phyloP scores from a whole-genome alignment of 139 green algal species.

The Choricystis sp. region DNA sequence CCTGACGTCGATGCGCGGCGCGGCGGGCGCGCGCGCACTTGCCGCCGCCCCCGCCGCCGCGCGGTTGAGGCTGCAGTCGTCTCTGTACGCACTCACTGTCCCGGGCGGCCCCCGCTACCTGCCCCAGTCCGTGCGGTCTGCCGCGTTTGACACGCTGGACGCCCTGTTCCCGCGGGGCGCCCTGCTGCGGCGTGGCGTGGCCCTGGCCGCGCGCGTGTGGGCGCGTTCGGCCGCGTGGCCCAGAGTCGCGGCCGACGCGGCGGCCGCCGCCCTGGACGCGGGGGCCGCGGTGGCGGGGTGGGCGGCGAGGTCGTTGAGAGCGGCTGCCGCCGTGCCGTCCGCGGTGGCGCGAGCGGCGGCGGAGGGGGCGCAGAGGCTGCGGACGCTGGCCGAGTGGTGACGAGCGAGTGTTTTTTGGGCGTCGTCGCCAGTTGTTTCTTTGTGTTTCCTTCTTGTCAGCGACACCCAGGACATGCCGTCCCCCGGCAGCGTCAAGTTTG shows the following conservation, averaged over 20 bases:
- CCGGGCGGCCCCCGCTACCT: conserved; percentile 51
- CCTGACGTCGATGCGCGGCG: conserved; percentile 13
- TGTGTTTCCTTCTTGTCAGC: too few relatives aligned
- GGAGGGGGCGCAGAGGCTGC: neutral
- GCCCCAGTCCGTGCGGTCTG: conserved; percentile 31
- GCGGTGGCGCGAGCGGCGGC: neutral
- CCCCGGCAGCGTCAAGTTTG: neutral
- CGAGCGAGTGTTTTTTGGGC: too few relatives aligned
- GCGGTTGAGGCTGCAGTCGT: conserved; percentile 33
- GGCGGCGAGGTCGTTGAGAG: neutral
- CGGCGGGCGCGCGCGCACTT: neutral
- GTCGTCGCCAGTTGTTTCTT: too few relatives aligned
- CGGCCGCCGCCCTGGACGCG: too few relatives aligned
- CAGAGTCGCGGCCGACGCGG: neutral
- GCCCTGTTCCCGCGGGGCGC: conserved; percentile 46
- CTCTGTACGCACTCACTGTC: conserved; percentile 53
- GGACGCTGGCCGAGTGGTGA: neutral
- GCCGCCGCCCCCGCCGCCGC: conserved; percentile 19
- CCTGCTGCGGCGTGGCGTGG: conserved; percentile 15
- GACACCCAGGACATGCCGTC: neutral
- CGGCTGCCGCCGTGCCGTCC: neutral
- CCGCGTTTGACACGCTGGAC: conserved; percentile 27
- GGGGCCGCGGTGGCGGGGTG: too few relatives aligned
- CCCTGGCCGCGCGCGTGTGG: neutral
- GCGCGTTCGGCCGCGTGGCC: too few relatives aligned